Conservation (phyloP, 2,329 filamentous ascomycete genomes). For the Exophiala sideris region DNA sequence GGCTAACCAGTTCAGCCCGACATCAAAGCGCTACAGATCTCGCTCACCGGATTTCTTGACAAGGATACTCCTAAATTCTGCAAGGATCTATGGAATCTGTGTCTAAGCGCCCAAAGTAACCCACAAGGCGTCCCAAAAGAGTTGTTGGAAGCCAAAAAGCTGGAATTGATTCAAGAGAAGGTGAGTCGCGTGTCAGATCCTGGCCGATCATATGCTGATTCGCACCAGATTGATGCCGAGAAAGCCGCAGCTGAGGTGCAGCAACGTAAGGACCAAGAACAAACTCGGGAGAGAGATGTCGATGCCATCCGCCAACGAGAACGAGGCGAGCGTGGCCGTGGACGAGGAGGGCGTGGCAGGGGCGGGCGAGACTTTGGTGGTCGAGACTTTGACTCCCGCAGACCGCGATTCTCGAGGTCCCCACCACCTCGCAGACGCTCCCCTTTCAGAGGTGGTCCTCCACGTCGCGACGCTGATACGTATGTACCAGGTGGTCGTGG, state of each 20-base stretch:
- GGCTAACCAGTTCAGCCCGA: slow-evolving; percentile 63
- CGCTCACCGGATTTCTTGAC: slow-evolving; percentile 90
- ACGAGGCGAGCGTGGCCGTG: slow-evolving; percentile 34
- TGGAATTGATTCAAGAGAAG: slow-evolving; percentile 92
- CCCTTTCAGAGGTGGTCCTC: slow-evolving; percentile 44
- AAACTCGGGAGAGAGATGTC: slow-evolving; percentile 66
- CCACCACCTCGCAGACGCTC: slow-evolving; percentile 50
- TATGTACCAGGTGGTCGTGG: slow-evolving; percentile 52
- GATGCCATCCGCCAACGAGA: slow-evolving; percentile 61
- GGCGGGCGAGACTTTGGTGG: slow-evolving; percentile 41
- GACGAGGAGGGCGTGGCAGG: slow-evolving; percentile 36
- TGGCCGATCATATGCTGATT: slow-evolving; percentile 4
- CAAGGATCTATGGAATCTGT: slow-evolving; percentile 88
- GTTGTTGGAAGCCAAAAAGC: slow-evolving; percentile 91
- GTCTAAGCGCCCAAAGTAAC: slow-evolving; percentile 83
- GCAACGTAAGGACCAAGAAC: slow-evolving; percentile 39
- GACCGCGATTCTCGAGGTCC: slow-evolving; percentile 49
- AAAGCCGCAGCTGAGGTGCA: slow-evolving; percentile 47
- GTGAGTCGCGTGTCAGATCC: slow-evolving; percentile 44
- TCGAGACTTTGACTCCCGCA: slow-evolving; percentile 48
- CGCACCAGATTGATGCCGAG: slow-evolving; percentile 44
- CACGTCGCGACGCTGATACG: slow-evolving; percentile 53
- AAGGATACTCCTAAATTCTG: slow-evolving; percentile 87
- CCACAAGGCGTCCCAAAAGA: slow-evolving; percentile 91
- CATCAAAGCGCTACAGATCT: slow-evolving; percentile 91